Evolutionary conservation across 2,329 filamentous ascomycete species (phyloP), one percentile per base, ranked within the genome.

Genomic region (Xylariomycetidae sp.): DNA sequence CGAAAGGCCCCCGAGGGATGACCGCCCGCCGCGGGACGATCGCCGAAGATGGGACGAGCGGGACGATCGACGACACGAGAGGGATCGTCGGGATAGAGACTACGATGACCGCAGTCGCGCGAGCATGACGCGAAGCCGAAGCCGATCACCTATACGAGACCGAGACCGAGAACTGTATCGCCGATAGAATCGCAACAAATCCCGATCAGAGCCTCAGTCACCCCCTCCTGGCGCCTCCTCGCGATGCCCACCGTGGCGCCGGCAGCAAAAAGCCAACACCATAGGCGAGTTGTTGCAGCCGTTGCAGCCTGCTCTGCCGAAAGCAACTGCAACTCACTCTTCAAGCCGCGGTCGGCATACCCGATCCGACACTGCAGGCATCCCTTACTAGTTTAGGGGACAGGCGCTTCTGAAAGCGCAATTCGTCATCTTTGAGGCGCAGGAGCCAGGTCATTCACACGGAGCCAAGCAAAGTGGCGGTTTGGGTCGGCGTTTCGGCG

Each of bases 131-230:
- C 55, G 62, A 13, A 68, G 64, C 38, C 58, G 67, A 17, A 71
- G 67, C 47, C 59, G 65, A 19, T 70, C 65, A 20, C 67, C 61
- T 16, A 42, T 52, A 13, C 37, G 66, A 27, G 57, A 60, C 15
- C 52, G 65, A 19, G 70, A 74, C 25, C 60, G 66, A 32, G 69
- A 72, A 32, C 46, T 59, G 27, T 72, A 74, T 52, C 67, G 69
- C 38, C 63, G 70, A 59, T 72, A 67, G 52, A 20, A 46, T 44
- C 41, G 43, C 39, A 29, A n/a, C 13, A 17, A 28, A 27, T 14
- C 37, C 44, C 35, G 29, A 24, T 26, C 15, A 37, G 20, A 19
- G 26, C 14, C 13, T 30, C 10, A 17, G 13, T 12, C 15, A 13
- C 19, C 29, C 20, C 27, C 16, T 7, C 13, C 17, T 16, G 18